Percentiles rank a stretch among this genome's conserved stretches.
Evolutionary conservation across 768 basidiomycete genomes (phyloP).

Genomic region (Lyophyllum semitale): DNA sequence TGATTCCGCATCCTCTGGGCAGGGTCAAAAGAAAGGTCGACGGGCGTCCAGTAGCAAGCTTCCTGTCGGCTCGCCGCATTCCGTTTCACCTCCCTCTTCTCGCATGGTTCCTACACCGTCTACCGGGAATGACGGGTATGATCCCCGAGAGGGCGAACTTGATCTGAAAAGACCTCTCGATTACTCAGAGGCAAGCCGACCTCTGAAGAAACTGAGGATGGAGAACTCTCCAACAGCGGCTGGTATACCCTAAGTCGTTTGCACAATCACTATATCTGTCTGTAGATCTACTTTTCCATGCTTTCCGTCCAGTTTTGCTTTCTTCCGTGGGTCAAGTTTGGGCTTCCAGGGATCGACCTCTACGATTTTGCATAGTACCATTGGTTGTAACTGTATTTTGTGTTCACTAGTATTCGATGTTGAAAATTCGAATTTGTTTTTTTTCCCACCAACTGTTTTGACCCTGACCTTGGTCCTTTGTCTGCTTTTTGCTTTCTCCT

Average conservation of each 20-base stretch:
- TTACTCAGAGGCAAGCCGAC: slow-evolving; percentile 50
- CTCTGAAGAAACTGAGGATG: slow-evolving; percentile 75
- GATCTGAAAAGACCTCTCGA: slow-evolving; percentile 66
- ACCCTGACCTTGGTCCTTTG: slow-evolving; percentile 13
- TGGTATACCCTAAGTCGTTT: slow-evolving; percentile 55
- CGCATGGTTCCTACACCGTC: slow-evolving; percentile 53
- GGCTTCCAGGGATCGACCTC: slow-evolving; percentile 18
- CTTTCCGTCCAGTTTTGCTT: slow-evolving; percentile 30
- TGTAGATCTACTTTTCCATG: slow-evolving; percentile 37
- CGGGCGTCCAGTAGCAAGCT: slow-evolving; percentile 57
- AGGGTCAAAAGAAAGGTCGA: slow-evolving; percentile 48
- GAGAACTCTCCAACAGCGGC: slow-evolving; percentile 46
- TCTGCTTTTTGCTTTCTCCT: slow-evolving; percentile 7
- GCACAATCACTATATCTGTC: slow-evolving; percentile 19
- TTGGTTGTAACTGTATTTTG: slow-evolving; percentile 33
- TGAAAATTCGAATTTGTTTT: slow-evolving; percentile 13
- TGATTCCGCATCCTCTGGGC: slow-evolving; percentile 43
- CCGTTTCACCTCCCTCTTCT: slow-evolving; percentile 60
- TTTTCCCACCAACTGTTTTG: slow-evolving; percentile 20
- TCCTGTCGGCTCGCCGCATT: slow-evolving; percentile 41
- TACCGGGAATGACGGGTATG: slow-evolving; percentile 37
- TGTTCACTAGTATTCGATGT: too few species aligned
- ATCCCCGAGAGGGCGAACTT: slow-evolving; percentile 45
- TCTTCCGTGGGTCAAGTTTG: slow-evolving; percentile 20
- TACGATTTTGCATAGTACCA: slow-evolving; percentile 16